Percentiles rank a stretch among this genome's conserved stretches.
These are phyloP conservation scores for Solanum gandarillasii DNA, from an alignment of 257 asterid genomes.

Conservation along the genomic window DNA sequence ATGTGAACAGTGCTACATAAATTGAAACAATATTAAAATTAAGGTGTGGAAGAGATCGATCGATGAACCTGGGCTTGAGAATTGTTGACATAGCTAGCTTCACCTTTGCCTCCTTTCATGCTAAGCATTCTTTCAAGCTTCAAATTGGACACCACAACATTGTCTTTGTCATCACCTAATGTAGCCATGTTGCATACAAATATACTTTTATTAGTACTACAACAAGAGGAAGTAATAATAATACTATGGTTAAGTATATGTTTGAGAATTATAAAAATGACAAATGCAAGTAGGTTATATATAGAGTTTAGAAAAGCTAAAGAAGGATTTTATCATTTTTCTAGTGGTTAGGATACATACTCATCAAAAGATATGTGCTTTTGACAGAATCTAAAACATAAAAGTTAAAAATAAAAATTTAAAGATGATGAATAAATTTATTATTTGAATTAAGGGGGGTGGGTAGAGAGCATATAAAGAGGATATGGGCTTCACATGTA, in stretches of 20 bases:
- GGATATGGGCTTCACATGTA: conserved; percentile 39
- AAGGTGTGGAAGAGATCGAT: background rate
- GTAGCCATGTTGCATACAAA: conserved; percentile 32
- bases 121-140: conserved; percentile 65
- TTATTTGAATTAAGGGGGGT: background rate
- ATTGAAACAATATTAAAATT: too few species aligned
- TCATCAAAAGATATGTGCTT: background rate
- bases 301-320: background rate
- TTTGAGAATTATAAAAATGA: background rate
- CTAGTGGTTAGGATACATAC: background rate
- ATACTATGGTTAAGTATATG: background rate
- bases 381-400: background rate
- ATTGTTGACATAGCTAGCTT: conserved; percentile 80
- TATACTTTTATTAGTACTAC: background rate
- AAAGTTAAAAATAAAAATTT: background rate
- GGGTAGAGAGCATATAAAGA: background rate
- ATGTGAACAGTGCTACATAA: background rate
- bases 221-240: background rate
- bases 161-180: conserved; percentile 15
- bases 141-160: conserved; percentile 46
- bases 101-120: conserved; percentile 97
- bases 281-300: background rate
- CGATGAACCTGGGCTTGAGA: conserved; percentile 81
- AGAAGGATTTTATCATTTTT: background rate
- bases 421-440: background rate